phyloP scores from a whole-genome alignment of 495 filamentous ascomycete species.

The Penicillium argentinense region DNA sequence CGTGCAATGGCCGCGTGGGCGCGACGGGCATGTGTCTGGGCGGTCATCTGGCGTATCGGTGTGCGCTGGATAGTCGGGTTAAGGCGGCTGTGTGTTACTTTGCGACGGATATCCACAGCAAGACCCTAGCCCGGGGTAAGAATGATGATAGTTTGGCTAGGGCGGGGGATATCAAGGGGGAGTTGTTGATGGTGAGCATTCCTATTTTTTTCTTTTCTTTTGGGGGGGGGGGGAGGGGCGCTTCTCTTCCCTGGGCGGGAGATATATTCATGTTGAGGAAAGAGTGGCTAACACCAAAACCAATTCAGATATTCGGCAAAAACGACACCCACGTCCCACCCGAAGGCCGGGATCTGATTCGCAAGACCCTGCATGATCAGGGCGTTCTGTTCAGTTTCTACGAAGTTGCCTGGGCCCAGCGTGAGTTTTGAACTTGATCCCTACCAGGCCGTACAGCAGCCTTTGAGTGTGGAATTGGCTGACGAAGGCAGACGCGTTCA shows the following conservation, averaged over 20 bases:
- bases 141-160: slow-evolving; percentile 65
- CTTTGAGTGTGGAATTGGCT: not conserved
- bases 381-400: slow-evolving; percentile 79
- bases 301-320: slow-evolving; percentile 77
- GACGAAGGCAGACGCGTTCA: slow-evolving; percentile 68
- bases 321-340: slow-evolving; percentile 89
- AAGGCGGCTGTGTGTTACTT: slow-evolving; percentile 84
- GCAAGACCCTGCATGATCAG: slow-evolving; percentile 75
- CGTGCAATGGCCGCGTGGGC: slow-evolving; percentile 83
- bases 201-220: not conserved
- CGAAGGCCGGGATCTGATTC: slow-evolving; percentile 80
- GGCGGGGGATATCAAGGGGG: slow-evolving; percentile 73
- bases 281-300: too few relatives aligned
- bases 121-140: slow-evolving; percentile 68
- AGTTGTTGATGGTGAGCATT: slow-evolving; percentile 63
- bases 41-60: slow-evolving; percentile 84
- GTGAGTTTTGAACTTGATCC: slow-evolving; percentile 39
- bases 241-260: too few relatives aligned
- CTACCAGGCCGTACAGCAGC: not conserved
- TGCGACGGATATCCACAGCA: slow-evolving; percentile 84
- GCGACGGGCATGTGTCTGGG: slow-evolving; percentile 95
- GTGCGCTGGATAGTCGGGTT: slow-evolving; percentile 75
- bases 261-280: too few relatives aligned
- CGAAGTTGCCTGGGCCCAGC: slow-evolving; percentile 89
- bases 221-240: too few relatives aligned